A percentile compares a stretch with the other conserved stretches of the same genome.
Conservation (phyloP, 306 rosid genomes). For the Carpinus viminea region DNA sequence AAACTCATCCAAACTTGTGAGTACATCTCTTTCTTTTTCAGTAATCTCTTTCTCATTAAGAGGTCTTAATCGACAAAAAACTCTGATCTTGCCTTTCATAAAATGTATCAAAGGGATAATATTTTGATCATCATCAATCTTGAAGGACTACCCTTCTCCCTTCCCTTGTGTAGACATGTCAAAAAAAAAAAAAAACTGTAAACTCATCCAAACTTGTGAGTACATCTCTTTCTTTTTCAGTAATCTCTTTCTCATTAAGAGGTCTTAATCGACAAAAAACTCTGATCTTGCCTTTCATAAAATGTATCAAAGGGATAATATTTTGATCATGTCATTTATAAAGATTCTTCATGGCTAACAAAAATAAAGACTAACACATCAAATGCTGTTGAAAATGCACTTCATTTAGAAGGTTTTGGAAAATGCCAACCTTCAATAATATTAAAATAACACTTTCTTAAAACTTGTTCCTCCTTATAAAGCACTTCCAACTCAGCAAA, state of each 20-base stretch:
- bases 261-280: slow-evolving; percentile 90
- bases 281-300: slow-evolving; percentile 97
- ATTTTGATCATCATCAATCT: slow-evolving; percentile 40
- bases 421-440: slow-evolving; percentile 74
- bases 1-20: slow-evolving; percentile 67
- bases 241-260: slow-evolving; percentile 68
- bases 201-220: slow-evolving; percentile 67
- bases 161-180: no score
- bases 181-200: slow-evolving; percentile 25
- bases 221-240: slow-evolving; percentile 48
- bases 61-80: slow-evolving; percentile 84
- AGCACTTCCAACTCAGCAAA: slow-evolving; percentile 86
- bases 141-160: no score
- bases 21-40: slow-evolving; percentile 49
- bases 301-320: slow-evolving; percentile 20
- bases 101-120: slow-evolving; percentile 21
- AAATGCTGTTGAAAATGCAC: not conserved
- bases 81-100: slow-evolving; percentile 99
- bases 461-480: slow-evolving; percentile 91
- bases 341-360: not conserved
- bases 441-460: slow-evolving; percentile 89
- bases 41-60: slow-evolving; percentile 68
- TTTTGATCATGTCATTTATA: slow-evolving; percentile 6
- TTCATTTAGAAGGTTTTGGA: not conserved
- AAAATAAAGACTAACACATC: not conserved